Evolutionary conservation across 805 yeast species (phyloP), one percentile per base, ranked within the genome.

Genomic region (Schizosaccharomyces osmophilus): DNA sequence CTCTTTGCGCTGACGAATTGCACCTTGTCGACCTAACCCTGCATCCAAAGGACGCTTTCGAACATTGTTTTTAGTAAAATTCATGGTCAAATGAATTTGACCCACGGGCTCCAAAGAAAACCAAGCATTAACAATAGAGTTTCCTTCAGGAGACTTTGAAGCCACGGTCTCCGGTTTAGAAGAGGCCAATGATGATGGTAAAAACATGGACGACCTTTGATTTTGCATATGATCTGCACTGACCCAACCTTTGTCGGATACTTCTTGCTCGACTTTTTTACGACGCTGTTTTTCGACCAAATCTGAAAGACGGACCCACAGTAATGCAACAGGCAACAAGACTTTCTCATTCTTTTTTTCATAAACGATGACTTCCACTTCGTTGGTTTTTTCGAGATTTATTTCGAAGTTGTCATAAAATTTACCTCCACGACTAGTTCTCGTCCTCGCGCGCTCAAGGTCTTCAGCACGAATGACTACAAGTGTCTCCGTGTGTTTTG

Each of bases 281-380:
- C 93, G 85, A 72, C 99, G 86, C 62, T 90, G 79, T 66, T 93
- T 97, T 74, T 93, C 99, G 0, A 94, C 88, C 55, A 93, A 79
- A 71, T 93, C 99, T 3, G 94, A 82, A 36, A 93, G 76, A 45
- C 90, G 79, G 32, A 90, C 77, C 98, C 98, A 93, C 67, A 85
- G 81, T 48, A 93, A 77, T 8, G 95, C 98, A 6, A 93, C 96
- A 0, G 98, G 97, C 8, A 83, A 81, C 63, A 78, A 73, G 6
- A 29, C n/a, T 60, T 76, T 78, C 63, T 76, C 80, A 13, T 78
- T 74, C 39, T 68, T 62, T 66, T 82, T 83, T 70, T 93, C 98
- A 70, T 84, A 88, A 4, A 93, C 87, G 1, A 89, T 80, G 63
- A 93, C 76, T 68, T 89, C 96, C 55, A 89, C 78, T 73, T 93